phyloP scores from a whole-genome alignment of 768 basidiomycete genomes.

The Thelephora ganbajun region DNA sequence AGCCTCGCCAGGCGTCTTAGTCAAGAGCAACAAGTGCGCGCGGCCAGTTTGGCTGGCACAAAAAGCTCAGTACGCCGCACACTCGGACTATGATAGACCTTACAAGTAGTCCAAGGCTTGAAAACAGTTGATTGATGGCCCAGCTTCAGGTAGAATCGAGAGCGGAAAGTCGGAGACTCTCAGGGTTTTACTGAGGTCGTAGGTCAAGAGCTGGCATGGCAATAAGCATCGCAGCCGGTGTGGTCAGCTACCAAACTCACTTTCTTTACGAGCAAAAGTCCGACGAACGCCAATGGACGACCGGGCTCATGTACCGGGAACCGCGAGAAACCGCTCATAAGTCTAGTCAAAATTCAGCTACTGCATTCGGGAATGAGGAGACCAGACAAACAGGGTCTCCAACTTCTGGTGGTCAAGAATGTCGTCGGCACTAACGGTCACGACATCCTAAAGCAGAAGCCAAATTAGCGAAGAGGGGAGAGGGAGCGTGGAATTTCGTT shows the following conservation, averaged over 20 bases:
- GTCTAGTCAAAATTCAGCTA: conserved; percentile 21
- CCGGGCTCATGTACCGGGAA: conserved; percentile 77
- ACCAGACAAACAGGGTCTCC: conserved; percentile 49
- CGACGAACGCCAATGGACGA: conserved; percentile 57
- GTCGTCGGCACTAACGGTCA: conserved; percentile 65
- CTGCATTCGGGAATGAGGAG: background rate
- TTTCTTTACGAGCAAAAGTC: conserved; percentile 76
- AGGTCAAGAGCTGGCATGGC: conserved; percentile 54
- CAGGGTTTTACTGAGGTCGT: conserved; percentile 71
- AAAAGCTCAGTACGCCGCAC: background rate
- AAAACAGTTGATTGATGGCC: conserved; percentile 82
- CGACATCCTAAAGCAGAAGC: conserved; percentile 49
- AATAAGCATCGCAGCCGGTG: background rate
- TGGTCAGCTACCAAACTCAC: conserved; percentile 20
- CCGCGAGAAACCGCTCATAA: conserved; percentile 79
- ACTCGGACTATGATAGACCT: conserved; percentile 6
- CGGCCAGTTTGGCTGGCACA: conserved; percentile 73
- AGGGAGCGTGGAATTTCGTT: background rate
- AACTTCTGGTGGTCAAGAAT: conserved; percentile 69
- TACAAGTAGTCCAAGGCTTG: conserved; percentile 91
- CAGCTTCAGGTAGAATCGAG: conserved; percentile 80
- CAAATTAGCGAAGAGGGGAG: background rate
- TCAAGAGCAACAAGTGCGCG: conserved; percentile 81
- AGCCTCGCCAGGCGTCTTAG: conserved; percentile 63
- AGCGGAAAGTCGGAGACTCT: conserved; percentile 67